Base-by-base conservation (phyloP, 345 rosid species). In the Euphorbia pulcherrima region DNA sequence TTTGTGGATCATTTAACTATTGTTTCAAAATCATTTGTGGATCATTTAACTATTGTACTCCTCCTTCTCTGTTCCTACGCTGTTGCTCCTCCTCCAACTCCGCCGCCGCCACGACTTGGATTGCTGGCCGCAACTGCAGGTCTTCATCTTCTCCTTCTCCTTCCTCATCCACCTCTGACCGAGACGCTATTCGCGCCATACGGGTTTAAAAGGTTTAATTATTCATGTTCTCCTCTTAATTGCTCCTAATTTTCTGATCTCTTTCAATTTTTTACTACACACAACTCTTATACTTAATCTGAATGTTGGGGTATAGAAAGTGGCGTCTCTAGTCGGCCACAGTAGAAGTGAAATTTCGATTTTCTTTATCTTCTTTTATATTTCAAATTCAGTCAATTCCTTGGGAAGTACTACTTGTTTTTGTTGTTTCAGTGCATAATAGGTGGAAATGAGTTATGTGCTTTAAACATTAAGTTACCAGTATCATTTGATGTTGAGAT, bases 141-240 rank as follows among this genome's bases (percentile, higher is more conserved):
- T 76, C 93, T 3, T 69, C 87, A 0, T 71, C 86, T 33, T 60
- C 86, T 14, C 35, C 74, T 33, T 33, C 37, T 33, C 37, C 37
- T 33, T n/a, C 78, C 10, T 46, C 84, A 52, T 81, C 92, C 47
- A 86, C 97, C 60, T 90, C 99, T 21, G 96, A 90, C 88, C 85
- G 92, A 24, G 97, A 93, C 6, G 88, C 97, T 47, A 70, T 94
- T 64, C 97, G 98, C 35, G 86, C 96, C 60, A 83, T 93, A 78
- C 92, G 99, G 53, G 76, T 89, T 9, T 84, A 89, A 66, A 94
- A 94, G 91, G 96, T 92, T 28, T 6, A 6, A 26, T 26, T 13
- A n/a, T 11, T 56, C 35, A 26, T 27, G 11, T 18, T 23, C 58
- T 12, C 17, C 28, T 52, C 6, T 0, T 52, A 52, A 0, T 52